Evolutionary conservation across 805 yeast species (phyloP), one percentile per base, ranked within the genome.

Genomic region (Hanseniaspora nectarophila): DNA sequence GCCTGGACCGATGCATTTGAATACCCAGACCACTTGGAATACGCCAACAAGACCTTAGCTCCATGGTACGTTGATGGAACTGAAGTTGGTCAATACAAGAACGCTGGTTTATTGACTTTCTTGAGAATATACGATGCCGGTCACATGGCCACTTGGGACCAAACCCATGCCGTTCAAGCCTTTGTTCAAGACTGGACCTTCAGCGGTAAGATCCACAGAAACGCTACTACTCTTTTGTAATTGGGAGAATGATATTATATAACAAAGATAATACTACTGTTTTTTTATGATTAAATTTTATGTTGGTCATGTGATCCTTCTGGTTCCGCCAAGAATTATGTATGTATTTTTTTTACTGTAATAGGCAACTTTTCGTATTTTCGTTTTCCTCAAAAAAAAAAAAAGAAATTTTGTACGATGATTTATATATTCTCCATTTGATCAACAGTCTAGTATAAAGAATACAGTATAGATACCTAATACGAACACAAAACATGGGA

Each of bases 71-170:
- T 64, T 26, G 58, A 58, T n/a, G 78, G 74, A 43, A 72, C 73
- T 50, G 66, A 70, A 56, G 84, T 81, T n/a, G 88, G 88, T 58
- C 77, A 77, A 58, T 81, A 76, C 56, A 81, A 81, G 65, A 78
- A 77, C 61, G 75, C 72, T 57, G 81, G 81, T 45, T 73, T 76
- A 55, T 79, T 89, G 59, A 84, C 95, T 4, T 90, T 82, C 71
- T 73, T 86, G 66, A 77, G 95, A 66, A 78, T 89, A 9, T 89
- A 73, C 61, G 90, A 80, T 56, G 97, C 94, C 49, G 97, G 97
- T 26, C 97, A 90, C 69, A 88, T 89, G 96, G 95, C 87, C 56
- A 97, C 97, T 16, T 82, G 70, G 61, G 89, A 89, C 68, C 90
- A 84, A 70, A 95, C 96, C 18, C 80, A 76, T 60, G 73, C 74